A percentile compares a stretch with the other conserved stretches of the same genome.
These are phyloP conservation scores for Neobulgaria alba DNA, from an alignment of 2,329 filamentous ascomycete genomes.

Conservation along the genomic window DNA sequence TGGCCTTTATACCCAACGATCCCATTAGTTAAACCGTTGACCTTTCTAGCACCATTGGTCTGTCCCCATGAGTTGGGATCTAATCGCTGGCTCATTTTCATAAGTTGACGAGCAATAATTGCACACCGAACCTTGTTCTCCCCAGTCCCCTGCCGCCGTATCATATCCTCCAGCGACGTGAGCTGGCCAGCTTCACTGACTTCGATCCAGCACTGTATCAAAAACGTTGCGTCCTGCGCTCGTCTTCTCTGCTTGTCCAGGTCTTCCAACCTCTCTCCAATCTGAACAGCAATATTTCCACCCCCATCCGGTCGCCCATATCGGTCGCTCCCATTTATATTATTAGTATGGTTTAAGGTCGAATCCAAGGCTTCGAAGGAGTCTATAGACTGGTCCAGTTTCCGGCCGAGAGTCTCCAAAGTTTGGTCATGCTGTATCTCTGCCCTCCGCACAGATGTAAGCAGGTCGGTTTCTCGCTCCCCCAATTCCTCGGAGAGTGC, in stretches of 20 bases:
- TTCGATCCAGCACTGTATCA: conserved; percentile 95
- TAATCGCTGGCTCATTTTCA: conserved; percentile 87
- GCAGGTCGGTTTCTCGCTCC: conserved; percentile 80
- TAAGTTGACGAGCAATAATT: conserved; percentile 84
- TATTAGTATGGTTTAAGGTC: conserved; percentile 58
- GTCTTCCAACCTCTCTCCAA: conserved; percentile 88
- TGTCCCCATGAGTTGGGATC: conserved; percentile 68
- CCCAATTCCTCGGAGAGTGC: conserved; percentile 76
- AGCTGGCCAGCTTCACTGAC: conserved; percentile 85
- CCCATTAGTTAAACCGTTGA: conserved; percentile 39
- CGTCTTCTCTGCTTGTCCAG: conserved; percentile 84
- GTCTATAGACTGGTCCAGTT: conserved; percentile 85
- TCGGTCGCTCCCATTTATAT: conserved; percentile 39
- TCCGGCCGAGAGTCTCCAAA: conserved; percentile 75
- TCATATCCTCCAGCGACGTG: conserved; percentile 76
- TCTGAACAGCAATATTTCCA: conserved; percentile 87
- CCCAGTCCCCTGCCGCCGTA: conserved; percentile 67
- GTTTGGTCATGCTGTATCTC: conserved; percentile 90
- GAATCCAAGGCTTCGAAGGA: conserved; percentile 87
- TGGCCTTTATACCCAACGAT: conserved; percentile 36
- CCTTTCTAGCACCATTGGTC: conserved; percentile 44
- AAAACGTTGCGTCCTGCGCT: conserved; percentile 85
- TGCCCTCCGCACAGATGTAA: conserved; percentile 81
- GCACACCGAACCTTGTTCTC: conserved; percentile 93
- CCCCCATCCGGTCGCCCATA: conserved; percentile 47